These are phyloP conservation scores for Hymenoscyphus salicellus DNA, from an alignment of 2,329 filamentous ascomycete species.

Conservation along the genomic window DNA sequence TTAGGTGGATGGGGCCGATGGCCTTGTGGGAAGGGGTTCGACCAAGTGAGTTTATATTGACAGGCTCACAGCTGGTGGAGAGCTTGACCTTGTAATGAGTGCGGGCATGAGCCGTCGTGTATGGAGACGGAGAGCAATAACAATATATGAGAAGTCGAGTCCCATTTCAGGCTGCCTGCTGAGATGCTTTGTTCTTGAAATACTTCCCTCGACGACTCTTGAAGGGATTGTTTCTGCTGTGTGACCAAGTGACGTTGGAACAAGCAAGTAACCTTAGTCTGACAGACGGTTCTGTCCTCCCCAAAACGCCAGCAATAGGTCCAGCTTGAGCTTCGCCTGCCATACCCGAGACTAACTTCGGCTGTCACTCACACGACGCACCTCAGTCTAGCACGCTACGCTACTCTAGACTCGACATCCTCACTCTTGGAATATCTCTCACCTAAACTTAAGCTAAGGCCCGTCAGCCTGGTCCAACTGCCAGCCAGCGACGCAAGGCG, in stretches of 20 bases:
- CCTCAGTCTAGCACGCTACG: neutral
- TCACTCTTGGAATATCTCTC: neutral
- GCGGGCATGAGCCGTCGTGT: neutral
- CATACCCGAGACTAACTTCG: neutral
- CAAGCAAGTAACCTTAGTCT: neutral
- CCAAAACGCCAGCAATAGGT: neutral
- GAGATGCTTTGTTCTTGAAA: neutral
- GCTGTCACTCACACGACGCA: neutral
- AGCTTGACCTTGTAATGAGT: neutral
- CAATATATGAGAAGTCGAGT: slow-evolving; percentile 3
- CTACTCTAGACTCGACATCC: neutral
- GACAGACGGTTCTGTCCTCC: neutral
- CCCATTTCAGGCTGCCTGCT: neutral
- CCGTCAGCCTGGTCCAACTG: neutral
- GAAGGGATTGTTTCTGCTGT: neutral
- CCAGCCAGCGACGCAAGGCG: neutral
- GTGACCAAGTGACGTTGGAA: slow-evolving; percentile 3
- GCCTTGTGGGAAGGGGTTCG: neutral
- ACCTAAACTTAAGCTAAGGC: neutral
- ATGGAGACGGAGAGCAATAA: neutral
- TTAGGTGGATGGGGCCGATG: neutral
- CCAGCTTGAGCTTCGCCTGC: neutral
- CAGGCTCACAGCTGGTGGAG: neutral
- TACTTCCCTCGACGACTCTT: neutral
- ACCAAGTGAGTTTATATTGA: neutral